Evolutionary conservation across 2,329 filamentous ascomycete species (phyloP).

Genomic region (Talaromyces sp.): DNA sequence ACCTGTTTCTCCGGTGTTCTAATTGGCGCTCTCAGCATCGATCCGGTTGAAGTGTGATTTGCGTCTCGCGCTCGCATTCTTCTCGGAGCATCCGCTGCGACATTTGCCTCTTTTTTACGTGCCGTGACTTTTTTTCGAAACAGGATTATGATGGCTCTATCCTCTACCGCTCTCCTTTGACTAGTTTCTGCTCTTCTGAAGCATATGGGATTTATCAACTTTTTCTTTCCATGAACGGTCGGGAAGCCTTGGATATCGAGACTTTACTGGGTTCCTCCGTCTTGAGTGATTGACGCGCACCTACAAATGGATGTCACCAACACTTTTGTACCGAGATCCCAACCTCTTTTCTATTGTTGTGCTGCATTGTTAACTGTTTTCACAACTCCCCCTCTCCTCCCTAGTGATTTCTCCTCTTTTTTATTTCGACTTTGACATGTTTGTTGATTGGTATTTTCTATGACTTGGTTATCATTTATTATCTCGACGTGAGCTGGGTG

Average conservation of each 20-base stretch:
- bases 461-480: neutral
- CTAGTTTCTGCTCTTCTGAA: slow-evolving; percentile 12
- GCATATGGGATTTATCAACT: slow-evolving; percentile 3
- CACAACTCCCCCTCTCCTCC: neutral
- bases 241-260: slow-evolving; percentile 7
- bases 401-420: neutral
- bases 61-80: neutral
- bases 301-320: neutral
- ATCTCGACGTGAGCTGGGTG: slow-evolving; percentile 9
- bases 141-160: slow-evolving; percentile 10
- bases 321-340: neutral
- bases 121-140: slow-evolving; percentile 5
- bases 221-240: slow-evolving; percentile 9
- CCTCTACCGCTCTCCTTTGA: slow-evolving; percentile 6
- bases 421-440: neutral
- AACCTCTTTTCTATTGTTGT: neutral
- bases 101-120: neutral
- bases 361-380: neutral
- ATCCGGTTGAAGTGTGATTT: neutral
- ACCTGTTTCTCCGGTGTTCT: neutral
- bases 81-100: neutral
- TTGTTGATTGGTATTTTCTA: neutral
- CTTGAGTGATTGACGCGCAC: slow-evolving; percentile 1
- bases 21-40: neutral
- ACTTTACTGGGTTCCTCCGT: slow-evolving; percentile 6